phyloP scores from a whole-genome alignment of 352 stramenopile species.

The Phytophthora sansomeana region DNA sequence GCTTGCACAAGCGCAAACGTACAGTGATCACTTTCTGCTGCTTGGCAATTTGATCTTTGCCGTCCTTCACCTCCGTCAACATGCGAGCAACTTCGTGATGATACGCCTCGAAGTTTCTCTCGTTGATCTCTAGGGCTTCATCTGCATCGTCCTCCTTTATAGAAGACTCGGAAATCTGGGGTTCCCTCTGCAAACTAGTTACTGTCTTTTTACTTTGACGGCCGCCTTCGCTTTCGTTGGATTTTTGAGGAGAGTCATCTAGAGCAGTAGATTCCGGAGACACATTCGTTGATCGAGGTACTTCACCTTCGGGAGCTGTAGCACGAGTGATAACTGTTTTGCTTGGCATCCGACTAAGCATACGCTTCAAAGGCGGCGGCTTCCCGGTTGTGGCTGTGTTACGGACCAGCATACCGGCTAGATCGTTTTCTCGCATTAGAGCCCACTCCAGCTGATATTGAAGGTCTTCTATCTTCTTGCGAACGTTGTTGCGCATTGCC shows the following conservation, averaged over 20 bases:
- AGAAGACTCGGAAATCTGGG: constrained; percentile 1
- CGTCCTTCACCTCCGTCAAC: constrained; percentile 70
- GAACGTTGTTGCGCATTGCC: constrained; percentile 51
- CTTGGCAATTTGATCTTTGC: constrained; percentile 60
- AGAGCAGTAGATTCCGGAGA: neutral
- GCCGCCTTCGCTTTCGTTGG: constrained; percentile 1
- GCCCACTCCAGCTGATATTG: constrained; percentile 61
- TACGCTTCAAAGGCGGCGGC: constrained; percentile 40
- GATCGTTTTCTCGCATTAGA: constrained; percentile 78
- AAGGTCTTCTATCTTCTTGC: constrained; percentile 56
- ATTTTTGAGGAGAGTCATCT: constrained; percentile 6
- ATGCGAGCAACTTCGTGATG: constrained; percentile 73
- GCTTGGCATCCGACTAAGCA: constrained; percentile 71
- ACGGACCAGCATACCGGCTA: constrained; percentile 45
- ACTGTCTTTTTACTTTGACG: constrained; percentile 2
- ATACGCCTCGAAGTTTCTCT: constrained; percentile 76
- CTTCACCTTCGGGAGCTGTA: constrained; percentile 25
- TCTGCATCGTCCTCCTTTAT: constrained; percentile 29
- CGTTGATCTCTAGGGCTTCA: constrained; percentile 51
- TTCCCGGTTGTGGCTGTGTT: constrained; percentile 18
- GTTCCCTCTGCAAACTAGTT: neutral
- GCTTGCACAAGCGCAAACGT: constrained; percentile 10
- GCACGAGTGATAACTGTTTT: constrained; percentile 66
- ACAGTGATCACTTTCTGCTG: constrained; percentile 79
- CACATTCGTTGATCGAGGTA: neutral